A percentile compares a stretch with the other conserved stretches of the same genome.
Evolutionary conservation across 2,329 filamentous ascomycete genomes (phyloP).

Genomic region (Aaosphaeria arxii): DNA sequence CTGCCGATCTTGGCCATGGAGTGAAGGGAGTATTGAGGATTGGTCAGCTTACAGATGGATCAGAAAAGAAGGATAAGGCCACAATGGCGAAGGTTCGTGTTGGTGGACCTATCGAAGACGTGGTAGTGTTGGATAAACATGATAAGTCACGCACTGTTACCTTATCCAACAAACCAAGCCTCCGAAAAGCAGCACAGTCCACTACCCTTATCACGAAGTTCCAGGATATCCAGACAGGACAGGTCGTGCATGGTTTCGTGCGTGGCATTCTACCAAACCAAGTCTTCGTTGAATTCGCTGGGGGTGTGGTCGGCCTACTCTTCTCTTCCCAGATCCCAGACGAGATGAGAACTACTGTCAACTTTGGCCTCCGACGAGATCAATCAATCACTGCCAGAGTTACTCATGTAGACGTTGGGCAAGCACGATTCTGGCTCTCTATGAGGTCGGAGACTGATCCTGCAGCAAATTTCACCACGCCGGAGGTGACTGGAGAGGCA

Average conservation of each 20-base stretch:
- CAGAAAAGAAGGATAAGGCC: slow-evolving; percentile 71
- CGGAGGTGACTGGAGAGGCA: slow-evolving; percentile 36
- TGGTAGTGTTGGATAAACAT: slow-evolving; percentile 86
- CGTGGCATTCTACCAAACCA: slow-evolving; percentile 79
- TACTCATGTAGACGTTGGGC: slow-evolving; percentile 66
- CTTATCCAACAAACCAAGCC: slow-evolving; percentile 77
- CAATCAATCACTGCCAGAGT: slow-evolving; percentile 75
- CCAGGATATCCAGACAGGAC: slow-evolving; percentile 68
- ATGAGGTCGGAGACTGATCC: slow-evolving; percentile 51
- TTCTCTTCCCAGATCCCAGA: slow-evolving; percentile 74
- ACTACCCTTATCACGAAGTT: slow-evolving; percentile 70
- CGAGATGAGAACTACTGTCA: slow-evolving; percentile 64
- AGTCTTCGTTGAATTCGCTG: slow-evolving; percentile 85
- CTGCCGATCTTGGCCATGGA: slow-evolving; percentile 72
- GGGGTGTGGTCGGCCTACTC: slow-evolving; percentile 71
- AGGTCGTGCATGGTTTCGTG: slow-evolving; percentile 73
- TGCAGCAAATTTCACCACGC: slow-evolving; percentile 16
- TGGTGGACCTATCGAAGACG: slow-evolving; percentile 75
- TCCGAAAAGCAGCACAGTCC: slow-evolving; percentile 72
- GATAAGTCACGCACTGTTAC: slow-evolving; percentile 71
- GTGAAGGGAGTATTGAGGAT: slow-evolving; percentile 76
- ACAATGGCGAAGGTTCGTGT: slow-evolving; percentile 78
- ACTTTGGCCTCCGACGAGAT: slow-evolving; percentile 75
- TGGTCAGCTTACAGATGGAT: slow-evolving; percentile 82
- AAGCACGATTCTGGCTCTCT: slow-evolving; percentile 66